A percentile compares a stretch with the other conserved stretches of the same genome.
Conservation (phyloP, 805 yeast species). For the Crinitomyces ghanaensis region DNA sequence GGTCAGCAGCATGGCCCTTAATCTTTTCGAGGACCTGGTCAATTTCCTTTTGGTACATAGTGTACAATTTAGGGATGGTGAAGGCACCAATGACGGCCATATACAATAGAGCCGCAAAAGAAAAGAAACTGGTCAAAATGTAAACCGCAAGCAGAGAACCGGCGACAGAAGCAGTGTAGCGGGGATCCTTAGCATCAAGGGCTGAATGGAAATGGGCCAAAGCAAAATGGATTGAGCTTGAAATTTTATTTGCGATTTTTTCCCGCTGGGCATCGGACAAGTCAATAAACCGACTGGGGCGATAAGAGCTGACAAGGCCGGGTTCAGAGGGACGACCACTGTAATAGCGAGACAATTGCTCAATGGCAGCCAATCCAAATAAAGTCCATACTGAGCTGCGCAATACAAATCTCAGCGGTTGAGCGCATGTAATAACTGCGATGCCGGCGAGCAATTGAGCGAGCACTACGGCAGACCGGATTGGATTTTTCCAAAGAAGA, state of each 20-base stretch:
- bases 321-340: conserved; percentile 51
- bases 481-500: conserved; percentile 68
- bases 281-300: conserved; percentile 44
- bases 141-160: conserved; percentile 60
- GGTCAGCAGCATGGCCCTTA: conserved; percentile 18
- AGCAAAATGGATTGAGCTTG: conserved; percentile 15
- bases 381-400: no score
- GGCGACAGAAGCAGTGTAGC: conserved; percentile 60
- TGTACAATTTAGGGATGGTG: conserved; percentile 65
- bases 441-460: conserved; percentile 44
- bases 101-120: conserved; percentile 56
- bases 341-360: conserved; percentile 59
- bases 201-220: conserved; percentile 22
- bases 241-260: conserved; percentile 31
- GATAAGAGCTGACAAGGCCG: conserved; percentile 70
- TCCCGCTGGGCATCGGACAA: conserved; percentile 28
- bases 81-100: conserved; percentile 50
- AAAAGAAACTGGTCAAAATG: conserved; percentile 64
- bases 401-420: conserved; percentile 22
- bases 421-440: conserved; percentile 27
- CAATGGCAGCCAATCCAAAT: conserved; percentile 61
- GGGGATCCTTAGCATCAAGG: conserved; percentile 53
- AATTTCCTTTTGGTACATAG: conserved; percentile 64
- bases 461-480: conserved; percentile 56
- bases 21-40: conserved; percentile 33